Evolutionary conservation across 805 yeast genomes (phyloP), one percentile per base, ranked within the genome.

Genomic region (Kodamaea fukazawae): DNA sequence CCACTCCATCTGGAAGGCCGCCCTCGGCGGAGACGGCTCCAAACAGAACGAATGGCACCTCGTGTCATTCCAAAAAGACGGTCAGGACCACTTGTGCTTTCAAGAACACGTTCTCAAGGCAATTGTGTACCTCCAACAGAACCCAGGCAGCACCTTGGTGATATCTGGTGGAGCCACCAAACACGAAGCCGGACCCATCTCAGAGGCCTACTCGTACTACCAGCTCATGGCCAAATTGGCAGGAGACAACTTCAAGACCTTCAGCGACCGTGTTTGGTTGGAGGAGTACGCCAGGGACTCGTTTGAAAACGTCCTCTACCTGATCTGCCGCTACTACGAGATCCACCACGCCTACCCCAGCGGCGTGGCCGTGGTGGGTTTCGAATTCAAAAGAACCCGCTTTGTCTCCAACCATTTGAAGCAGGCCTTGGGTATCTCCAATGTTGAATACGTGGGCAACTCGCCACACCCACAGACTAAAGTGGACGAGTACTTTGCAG

Each of bases 241-340:
- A 3, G 29, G 39, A 2, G 14, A 14, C 28, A 39, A 4, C 47
- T 54, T 18, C 11, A 31, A 25, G 32, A 22, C 23, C 34, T 33
- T 14, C 18, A 43, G 27, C 28, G 35, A 29, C 31, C 46, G 42
- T 20, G 58, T 82, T 0, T 44, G 66, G 4, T 61, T 79, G 1
- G 96, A 86, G 52, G 90, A 83, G 48, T 82, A 58, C 55, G 88
- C 95, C 0, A 62, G 87, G 29, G 95, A 86, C 57, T 84, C 93
- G 1, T 82, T 82, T 54, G 95, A 86, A 53, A 86, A 86, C 57
- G 74, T 86, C 4, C 44, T 84, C 2, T 84, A 78, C 56, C 77
- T 83, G 47, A 47, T 83, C 2, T 66, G 75, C 26, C 61, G 78
- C 37, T 85, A 70, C 53, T 56, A 71, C 22, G 79, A 81, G 46